Evolutionary conservation across 164 flowering plant species (phyloP).

Genomic region (Piper betle): DNA sequence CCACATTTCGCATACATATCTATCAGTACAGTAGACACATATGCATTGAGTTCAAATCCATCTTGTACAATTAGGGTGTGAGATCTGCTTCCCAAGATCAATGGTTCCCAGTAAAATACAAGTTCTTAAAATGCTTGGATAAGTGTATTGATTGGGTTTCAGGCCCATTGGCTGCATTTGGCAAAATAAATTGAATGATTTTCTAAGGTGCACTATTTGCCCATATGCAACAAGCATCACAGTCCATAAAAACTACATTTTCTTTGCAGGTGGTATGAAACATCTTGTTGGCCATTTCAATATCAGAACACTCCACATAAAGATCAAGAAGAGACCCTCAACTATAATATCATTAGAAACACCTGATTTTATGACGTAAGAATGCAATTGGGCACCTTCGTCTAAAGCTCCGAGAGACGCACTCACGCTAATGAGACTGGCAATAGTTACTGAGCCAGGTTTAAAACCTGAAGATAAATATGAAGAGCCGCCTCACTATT

Average conservation of each 20-base stretch:
- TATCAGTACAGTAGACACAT: conserved; percentile 23
- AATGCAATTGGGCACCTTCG: conserved; percentile 17
- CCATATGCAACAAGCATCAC: conserved; percentile 24
- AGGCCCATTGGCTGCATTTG: conserved; percentile 16
- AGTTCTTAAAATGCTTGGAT: conserved; percentile 22
- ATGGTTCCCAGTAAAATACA: conserved; percentile 19
- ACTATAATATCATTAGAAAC: conserved; percentile 13
- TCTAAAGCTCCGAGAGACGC: conserved; percentile 12
- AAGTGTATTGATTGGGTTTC: conserved; percentile 20
- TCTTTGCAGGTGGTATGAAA: conserved; percentile 11
- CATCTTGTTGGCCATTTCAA: conserved; percentile 13
- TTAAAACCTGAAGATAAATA: conserved; percentile 12
- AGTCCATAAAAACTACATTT: conserved; percentile 24
- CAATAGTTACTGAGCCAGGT: conserved; percentile 17
- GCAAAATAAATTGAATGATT: conserved; percentile 13
- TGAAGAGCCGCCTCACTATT: conserved; percentile 14
- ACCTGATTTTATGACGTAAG: conserved; percentile 13
- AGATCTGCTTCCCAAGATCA: conserved; percentile 25
- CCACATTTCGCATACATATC: conserved; percentile 29
- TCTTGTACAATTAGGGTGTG: conserved; percentile 16
- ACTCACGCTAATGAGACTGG: conserved; percentile 20
- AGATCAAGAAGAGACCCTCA: conserved; percentile 24
- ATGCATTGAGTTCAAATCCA: conserved; percentile 18
- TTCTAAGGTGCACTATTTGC: conserved; percentile 13
- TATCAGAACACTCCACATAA: conserved; percentile 15